Evolutionary conservation across 345 rosid species (phyloP).

Genomic region (Kandelia obovata): DNA sequence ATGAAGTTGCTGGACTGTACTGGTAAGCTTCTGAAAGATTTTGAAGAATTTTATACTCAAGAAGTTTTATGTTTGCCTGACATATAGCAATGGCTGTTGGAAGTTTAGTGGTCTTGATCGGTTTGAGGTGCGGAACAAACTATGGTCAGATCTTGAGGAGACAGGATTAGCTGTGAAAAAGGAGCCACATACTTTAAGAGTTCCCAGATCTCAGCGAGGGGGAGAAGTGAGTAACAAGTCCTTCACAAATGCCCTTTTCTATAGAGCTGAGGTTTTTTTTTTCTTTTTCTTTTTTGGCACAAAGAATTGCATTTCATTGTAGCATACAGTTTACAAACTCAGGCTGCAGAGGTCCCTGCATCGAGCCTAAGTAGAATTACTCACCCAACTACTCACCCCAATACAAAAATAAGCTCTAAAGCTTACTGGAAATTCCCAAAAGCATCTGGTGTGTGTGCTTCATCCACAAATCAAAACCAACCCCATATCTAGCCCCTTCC

Average conservation of each 20-base stretch:
- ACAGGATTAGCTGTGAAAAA: conserved; percentile 79
- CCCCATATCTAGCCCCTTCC: too few relatives aligned
- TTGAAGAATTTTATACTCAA: conserved; percentile 12
- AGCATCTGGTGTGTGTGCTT: too few relatives aligned
- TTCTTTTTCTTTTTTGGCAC: too few relatives aligned
- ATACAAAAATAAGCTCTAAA: too few relatives aligned
- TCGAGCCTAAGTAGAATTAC: too few relatives aligned
- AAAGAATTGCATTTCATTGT: background rate
- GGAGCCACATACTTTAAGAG: conserved; percentile 69
- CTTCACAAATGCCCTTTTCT: conserved; percentile 5
- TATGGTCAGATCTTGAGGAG: conserved; percentile 96
- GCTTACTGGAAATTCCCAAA: too few relatives aligned
- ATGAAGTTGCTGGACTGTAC: conserved; percentile 91
- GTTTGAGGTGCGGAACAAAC: conserved; percentile 79
- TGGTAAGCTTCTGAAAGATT: conserved; percentile 42
- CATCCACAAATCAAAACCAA: too few relatives aligned
- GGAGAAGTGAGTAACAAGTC: conserved; percentile 68
- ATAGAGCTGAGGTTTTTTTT: too few relatives aligned
- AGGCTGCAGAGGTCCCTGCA: background rate
- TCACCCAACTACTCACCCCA: too few relatives aligned
- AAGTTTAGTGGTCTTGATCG: conserved; percentile 82
- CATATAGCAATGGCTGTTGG: conserved; percentile 17
- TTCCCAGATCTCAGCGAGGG: conserved; percentile 98
- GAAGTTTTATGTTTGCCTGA: conserved; percentile 17
- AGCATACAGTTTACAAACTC: background rate